Conservation (phyloP, 805 yeast species). For the Spathaspora passalidarum region DNA sequence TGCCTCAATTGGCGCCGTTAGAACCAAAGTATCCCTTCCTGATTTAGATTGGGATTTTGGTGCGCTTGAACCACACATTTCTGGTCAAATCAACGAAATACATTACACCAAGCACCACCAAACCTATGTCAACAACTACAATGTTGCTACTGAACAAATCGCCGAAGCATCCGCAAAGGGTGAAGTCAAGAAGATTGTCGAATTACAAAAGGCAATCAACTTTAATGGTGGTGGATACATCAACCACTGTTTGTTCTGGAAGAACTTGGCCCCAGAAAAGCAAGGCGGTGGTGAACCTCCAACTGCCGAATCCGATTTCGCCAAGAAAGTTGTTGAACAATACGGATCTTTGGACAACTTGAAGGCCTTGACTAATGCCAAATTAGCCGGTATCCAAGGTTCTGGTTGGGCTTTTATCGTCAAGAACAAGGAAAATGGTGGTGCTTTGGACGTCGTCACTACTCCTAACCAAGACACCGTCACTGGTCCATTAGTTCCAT, state of each 20-base stretch:
- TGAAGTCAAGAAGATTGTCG: slow-evolving; percentile 40
- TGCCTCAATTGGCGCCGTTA: slow-evolving; percentile 17
- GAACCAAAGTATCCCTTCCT: slow-evolving; percentile 36
- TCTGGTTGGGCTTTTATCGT: slow-evolving; percentile 55
- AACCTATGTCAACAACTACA: slow-evolving; percentile 46
- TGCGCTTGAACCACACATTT: slow-evolving; percentile 48
- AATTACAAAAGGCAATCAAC: slow-evolving; percentile 43
- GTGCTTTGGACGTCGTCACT: slow-evolving; percentile 40
- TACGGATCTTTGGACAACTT: slow-evolving; percentile 46
- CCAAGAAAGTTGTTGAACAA: slow-evolving; percentile 35
- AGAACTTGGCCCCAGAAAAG: slow-evolving; percentile 43
- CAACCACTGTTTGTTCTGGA: slow-evolving; percentile 50
- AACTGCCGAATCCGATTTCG: slow-evolving; percentile 37
- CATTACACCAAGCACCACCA: slow-evolving; percentile 52
- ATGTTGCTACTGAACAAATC: slow-evolving; percentile 41
- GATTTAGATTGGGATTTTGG: slow-evolving; percentile 45
- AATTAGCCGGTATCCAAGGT: slow-evolving; percentile 49
- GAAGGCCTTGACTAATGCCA: slow-evolving; percentile 37
- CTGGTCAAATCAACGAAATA: slow-evolving; percentile 44
- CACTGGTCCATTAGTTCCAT: slow-evolving; percentile 40
- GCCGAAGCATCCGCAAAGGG: slow-evolving; percentile 33
- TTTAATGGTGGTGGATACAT: slow-evolving; percentile 53
- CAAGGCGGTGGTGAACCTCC: slow-evolving; percentile 62
- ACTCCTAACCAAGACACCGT: slow-evolving; percentile 50
- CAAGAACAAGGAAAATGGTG: slow-evolving; percentile 44